Evolutionary conservation across 2,329 filamentous ascomycete genomes (phyloP), one percentile per base, ranked within the genome.

Genomic region (Monilinia polystroma): DNA sequence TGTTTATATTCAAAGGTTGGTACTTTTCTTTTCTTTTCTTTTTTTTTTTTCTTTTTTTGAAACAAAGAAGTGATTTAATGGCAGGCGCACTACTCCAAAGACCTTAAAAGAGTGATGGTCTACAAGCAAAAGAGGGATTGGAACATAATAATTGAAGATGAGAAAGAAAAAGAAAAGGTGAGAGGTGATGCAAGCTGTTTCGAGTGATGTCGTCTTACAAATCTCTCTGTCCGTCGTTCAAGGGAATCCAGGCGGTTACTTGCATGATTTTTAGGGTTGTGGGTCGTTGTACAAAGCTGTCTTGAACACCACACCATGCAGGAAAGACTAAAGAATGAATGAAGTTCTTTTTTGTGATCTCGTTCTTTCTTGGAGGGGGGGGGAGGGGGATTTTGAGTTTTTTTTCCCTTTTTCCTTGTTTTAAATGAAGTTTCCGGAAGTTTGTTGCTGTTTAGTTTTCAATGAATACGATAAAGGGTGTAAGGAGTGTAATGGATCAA

Each of bases 11-110:
- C 65, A 66, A 68, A 68, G 54, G 57, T 69, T 70, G 71, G 72
- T 68, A 73, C 68, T 63, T 58, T 11, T 38, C 58, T 41, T 54
- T 56, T 63, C 59, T n/a, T n/a, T n/a, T n/a, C n/a, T n/a, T n/a
- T n/a, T n/a, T n/a, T n/a, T n/a, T 23, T 23, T 23, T 23, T 23
- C 1, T 23, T 23, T 1, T 23, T 23, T 23, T 23, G 23, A 23
- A 23, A 23, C 1, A 23, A 23, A 58, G 56, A 63, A 41, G 16
- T 65, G 62, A 57, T 35, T 35, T 8, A 35, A 35, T 41, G 8
- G 45, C 63, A 63, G 67, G 66, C 66, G 67, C 72, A 73, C 72
- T 64, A 67, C 68, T 70, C 65, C 63, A 57, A n/a, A 66, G 63
- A 49, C 41, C 47, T 57, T 55, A 35, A 68, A 66, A 12, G 60